Evolutionary conservation across 2,329 filamentous ascomycete genomes (phyloP).

Genomic region (Fusarium bactridioides): DNA sequence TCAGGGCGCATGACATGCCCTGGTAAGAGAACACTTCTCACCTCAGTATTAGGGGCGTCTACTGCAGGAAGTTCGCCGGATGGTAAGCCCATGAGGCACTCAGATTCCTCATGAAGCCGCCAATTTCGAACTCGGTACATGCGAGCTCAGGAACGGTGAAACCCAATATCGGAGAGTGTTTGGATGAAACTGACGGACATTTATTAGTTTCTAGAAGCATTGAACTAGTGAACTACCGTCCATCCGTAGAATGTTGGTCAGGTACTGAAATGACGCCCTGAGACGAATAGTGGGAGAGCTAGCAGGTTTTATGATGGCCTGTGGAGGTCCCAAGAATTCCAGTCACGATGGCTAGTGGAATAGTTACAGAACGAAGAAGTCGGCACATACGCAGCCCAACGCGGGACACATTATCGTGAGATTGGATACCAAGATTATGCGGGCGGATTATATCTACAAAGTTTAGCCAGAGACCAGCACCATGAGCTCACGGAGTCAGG

Average conservation of each 20-base stretch:
- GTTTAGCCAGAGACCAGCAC: background rate
- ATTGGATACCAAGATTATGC: background rate
- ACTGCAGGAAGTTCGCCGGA: background rate
- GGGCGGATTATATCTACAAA: too few species aligned
- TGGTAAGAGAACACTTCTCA: background rate
- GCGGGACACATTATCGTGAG: background rate
- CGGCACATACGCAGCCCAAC: background rate
- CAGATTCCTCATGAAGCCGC: background rate
- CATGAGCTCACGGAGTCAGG: background rate
- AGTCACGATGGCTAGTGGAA: background rate
- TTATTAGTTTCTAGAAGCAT: background rate
- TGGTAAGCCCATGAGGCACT: background rate
- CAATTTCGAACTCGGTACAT: background rate
- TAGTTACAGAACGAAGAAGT: background rate
- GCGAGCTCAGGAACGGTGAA: background rate
- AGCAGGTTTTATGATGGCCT: background rate
- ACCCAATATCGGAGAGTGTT: background rate
- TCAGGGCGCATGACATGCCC: background rate
- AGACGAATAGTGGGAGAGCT: background rate
- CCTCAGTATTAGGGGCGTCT: background rate
- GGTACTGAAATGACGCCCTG: background rate
- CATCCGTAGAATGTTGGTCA: background rate
- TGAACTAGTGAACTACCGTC: background rate
- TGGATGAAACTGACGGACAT: slow-evolving; percentile 6
- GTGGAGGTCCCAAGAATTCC: slow-evolving; percentile 9